Evolutionary conservation across 2,329 filamentous ascomycete genomes (phyloP), one percentile per base, ranked within the genome.

Genomic region (Fonsecaea erecta): DNA sequence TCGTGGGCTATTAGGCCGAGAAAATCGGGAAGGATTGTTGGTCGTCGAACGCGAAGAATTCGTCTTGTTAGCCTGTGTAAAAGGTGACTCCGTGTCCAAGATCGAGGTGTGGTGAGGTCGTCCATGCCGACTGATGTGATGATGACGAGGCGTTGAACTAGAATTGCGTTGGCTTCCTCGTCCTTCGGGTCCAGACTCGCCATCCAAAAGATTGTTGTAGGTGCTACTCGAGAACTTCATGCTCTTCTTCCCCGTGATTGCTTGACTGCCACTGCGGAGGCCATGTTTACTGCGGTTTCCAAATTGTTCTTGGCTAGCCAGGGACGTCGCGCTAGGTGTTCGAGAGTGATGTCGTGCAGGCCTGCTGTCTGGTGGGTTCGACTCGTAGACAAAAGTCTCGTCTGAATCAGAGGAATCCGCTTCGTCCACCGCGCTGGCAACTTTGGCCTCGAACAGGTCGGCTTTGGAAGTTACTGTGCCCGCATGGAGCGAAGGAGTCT

Each of bases 311-410:
- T 77, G 78, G 72, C 78, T 83, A 18, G 82, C 82, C 72, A 86
- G 82, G 12, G 94, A 98, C 3, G 94, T 96, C 51, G 93, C 91
- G 77, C 93, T 98, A 6, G 95, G 95, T 1, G 95, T 99, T 68
- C 95, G 88, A 21, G 94, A 98, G 78, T 98, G 94, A 77, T 94
- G 92, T 67, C 93, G 86, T 68, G 87, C 86, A 58, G 92, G 91
- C 58, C 85, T 81, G 26, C 83, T 80, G 70, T 88, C 87, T 14
- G 85, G 84, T 9, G 94, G 95, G 74, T 99, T 99, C 28, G 95
- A 98, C 77, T 99, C 95, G 79, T 99, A 99, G 16, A 99, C 95
- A 77, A 98, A 99, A 0, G 95, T 98, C 78, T 98, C 95, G 74
- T 97, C 95, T 1, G 94, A 98, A 76, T 99, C 95, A 6, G 94